phyloP scores from a whole-genome alignment of 179 eudicot genomes.

The Silene coronaria region DNA sequence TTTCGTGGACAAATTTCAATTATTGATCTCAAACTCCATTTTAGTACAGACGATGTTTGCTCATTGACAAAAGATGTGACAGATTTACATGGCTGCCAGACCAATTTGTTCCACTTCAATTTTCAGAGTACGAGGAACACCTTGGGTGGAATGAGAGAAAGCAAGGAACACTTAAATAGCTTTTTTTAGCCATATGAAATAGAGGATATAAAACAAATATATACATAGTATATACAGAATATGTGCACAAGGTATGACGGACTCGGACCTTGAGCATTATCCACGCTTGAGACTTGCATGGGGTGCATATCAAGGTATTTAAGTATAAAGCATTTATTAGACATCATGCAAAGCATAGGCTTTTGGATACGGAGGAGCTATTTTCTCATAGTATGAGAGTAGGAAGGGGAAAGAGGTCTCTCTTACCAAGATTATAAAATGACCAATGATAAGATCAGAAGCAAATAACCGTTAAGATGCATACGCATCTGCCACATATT shows the following conservation, averaged over 20 bases:
- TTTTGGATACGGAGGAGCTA: background rate
- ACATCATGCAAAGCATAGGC: background rate
- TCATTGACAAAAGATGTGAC: too few relatives aligned
- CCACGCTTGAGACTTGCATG: too few relatives aligned
- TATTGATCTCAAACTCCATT: too few relatives aligned
- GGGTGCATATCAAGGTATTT: too few relatives aligned
- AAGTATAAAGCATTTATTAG: background rate
- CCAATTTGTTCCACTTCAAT: background rate
- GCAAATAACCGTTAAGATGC: background rate
- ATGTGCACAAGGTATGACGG: too few relatives aligned
- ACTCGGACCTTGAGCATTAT: too few relatives aligned
- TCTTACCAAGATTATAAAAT: background rate
- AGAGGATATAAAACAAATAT: too few relatives aligned
- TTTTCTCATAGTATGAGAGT: background rate
- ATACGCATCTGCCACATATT: background rate
- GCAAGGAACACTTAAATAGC: background rate
- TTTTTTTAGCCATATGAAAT: background rate
- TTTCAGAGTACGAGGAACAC: background rate
- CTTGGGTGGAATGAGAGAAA: background rate
- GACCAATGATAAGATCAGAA: background rate
- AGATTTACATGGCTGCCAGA: too few relatives aligned
- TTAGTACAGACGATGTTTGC: too few relatives aligned
- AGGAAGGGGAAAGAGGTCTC: background rate
- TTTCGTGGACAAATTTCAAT: too few relatives aligned
- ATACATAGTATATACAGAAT: too few relatives aligned